phyloP scores from a whole-genome alignment of 2,329 filamentous ascomycete species.

The Claviceps sp. region DNA sequence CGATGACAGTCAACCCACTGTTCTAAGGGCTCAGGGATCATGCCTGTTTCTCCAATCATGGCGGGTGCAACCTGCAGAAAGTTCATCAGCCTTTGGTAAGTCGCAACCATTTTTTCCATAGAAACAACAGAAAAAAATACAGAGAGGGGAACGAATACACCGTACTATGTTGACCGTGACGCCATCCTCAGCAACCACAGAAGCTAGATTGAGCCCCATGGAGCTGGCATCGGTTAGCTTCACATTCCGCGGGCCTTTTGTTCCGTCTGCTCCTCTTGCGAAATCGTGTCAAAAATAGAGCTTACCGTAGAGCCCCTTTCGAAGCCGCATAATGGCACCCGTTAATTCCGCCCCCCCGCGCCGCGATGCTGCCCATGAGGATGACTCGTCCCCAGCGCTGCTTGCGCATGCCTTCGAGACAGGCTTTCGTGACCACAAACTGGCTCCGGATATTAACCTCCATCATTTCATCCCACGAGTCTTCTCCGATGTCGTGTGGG shows the following conservation, averaged over 20 bases:
- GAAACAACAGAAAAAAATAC: background rate
- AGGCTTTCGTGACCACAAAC: conserved; percentile 6
- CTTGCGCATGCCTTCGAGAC: conserved; percentile 5
- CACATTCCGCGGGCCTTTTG: background rate
- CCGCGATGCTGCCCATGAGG: conserved; percentile 5
- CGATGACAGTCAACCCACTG: background rate
- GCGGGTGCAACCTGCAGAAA: conserved; percentile 4
- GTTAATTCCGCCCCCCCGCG: conserved; percentile 5
- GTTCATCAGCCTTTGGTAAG: background rate
- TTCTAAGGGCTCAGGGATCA: conserved; percentile 5
- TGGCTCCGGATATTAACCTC: conserved; percentile 5
- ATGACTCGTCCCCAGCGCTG: conserved; percentile 6
- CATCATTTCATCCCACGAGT: conserved; percentile 6
- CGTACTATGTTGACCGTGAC: conserved; percentile 6
- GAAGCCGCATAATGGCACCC: conserved; percentile 7
- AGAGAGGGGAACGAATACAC: background rate
- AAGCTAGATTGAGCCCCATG: conserved; percentile 6
- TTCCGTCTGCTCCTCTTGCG: background rate
- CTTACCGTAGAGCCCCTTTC: conserved; percentile 6
- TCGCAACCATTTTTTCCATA: background rate
- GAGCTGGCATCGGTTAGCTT: conserved; percentile 1
- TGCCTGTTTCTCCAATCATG: conserved; percentile 8
- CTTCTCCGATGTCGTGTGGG: conserved; percentile 1
- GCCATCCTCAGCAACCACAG: conserved; percentile 4
- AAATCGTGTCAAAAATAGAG: background rate